These are phyloP conservation scores for Spinacia oleracea DNA, from an alignment of 179 eudicot genomes.

Conservation along the genomic window DNA sequence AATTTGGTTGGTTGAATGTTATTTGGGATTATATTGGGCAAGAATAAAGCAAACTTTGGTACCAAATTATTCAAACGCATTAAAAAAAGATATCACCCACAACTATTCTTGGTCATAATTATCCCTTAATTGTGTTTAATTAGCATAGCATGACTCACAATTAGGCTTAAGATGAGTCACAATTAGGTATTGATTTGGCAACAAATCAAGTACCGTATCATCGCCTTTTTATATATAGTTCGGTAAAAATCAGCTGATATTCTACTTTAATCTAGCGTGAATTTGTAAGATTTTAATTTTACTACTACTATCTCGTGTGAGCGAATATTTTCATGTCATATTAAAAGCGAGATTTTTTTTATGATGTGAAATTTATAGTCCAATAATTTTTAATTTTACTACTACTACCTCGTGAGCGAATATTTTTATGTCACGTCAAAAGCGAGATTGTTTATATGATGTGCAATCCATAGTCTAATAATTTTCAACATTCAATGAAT, in stretches of 20 bases:
- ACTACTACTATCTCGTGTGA: no score
- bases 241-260: background rate
- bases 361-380: no score
- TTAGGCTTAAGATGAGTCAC: background rate
- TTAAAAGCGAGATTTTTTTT: no score
- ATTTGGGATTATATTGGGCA: slow-evolving; percentile 17
- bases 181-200: background rate
- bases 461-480: background rate
- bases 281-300: background rate
- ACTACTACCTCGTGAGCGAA: no score
- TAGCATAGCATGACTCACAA: background rate
- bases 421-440: background rate
- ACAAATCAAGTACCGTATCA: background rate
- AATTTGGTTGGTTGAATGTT: slow-evolving; percentile 21
- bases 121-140: background rate
- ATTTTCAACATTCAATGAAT: no score
- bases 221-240: background rate
- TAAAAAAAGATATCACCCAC: background rate
- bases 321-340: no score
- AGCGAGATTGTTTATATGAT: background rate
- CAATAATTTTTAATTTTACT: no score
- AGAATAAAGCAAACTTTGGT: slow-evolving; percentile 19
- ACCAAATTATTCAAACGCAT: background rate
- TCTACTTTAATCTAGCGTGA: no score
- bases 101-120: background rate